Conservation (phyloP, 768 basidiomycete genomes). For the Collybiopsis luxurians region DNA sequence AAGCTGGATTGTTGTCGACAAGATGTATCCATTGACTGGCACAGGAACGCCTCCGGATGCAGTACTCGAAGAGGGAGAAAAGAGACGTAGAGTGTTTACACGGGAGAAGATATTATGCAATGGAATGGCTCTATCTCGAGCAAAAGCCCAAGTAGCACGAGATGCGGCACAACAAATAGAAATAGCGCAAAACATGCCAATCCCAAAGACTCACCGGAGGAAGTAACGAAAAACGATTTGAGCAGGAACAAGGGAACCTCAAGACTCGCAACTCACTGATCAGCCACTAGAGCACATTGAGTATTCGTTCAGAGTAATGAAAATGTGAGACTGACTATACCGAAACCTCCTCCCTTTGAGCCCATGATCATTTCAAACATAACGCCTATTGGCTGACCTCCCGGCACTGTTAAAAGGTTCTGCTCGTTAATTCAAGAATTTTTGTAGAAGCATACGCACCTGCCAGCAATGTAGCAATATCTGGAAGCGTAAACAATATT, state of each 20-base stretch:
- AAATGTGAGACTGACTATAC: slow-evolving; percentile 38
- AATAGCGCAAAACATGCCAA: slow-evolving; percentile 60
- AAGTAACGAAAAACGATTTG: slow-evolving; percentile 5
- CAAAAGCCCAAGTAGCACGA: slow-evolving; percentile 69
- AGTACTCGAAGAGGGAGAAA: slow-evolving; percentile 26
- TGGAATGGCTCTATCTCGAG: slow-evolving; percentile 65
- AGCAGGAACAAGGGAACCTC: neutral
- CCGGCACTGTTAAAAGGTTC: slow-evolving; percentile 34
- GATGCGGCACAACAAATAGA: slow-evolving; percentile 68
- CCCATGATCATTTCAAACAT: slow-evolving; percentile 65
- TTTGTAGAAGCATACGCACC: slow-evolving; percentile 28
- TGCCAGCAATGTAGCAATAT: slow-evolving; percentile 47
- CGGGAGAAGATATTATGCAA: slow-evolving; percentile 45
- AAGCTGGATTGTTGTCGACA: slow-evolving; percentile 56
- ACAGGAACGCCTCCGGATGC: slow-evolving; percentile 37
- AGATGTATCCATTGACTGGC: slow-evolving; percentile 57
- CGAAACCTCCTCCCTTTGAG: slow-evolving; percentile 58
- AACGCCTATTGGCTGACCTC: slow-evolving; percentile 62
- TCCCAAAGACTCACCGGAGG: slow-evolving; percentile 43
- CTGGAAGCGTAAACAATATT: slow-evolving; percentile 63
- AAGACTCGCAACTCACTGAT: slow-evolving; percentile 28
- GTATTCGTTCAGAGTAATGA: neutral
- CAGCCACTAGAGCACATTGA: slow-evolving; percentile 30
- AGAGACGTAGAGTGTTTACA: slow-evolving; percentile 30
- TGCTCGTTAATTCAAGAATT: no score